These are phyloP conservation scores for Mortierella sp. DNA, from an alignment of 371 early-diverging fungal genomes.

Conservation along the genomic window DNA sequence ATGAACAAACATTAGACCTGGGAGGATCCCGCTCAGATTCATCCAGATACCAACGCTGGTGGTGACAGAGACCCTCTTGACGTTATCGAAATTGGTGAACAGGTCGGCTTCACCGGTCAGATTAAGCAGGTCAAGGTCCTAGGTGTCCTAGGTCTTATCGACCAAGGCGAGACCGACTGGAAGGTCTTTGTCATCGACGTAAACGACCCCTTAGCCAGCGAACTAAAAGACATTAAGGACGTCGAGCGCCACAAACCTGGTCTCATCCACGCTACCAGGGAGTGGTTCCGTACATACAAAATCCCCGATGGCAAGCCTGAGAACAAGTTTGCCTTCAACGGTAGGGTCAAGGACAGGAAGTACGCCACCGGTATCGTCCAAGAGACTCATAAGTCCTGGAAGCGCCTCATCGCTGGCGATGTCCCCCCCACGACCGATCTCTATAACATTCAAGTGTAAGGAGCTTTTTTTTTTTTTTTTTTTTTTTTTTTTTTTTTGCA, in stretches of 20 bases:
- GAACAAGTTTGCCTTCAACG: constrained; percentile 97
- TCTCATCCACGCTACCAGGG: constrained; percentile 89
- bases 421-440: constrained; percentile 63
- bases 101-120: constrained; percentile 86
- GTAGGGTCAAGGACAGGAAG: constrained; percentile 83
- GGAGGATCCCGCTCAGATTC: constrained; percentile 91
- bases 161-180: constrained; percentile 99
- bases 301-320: constrained; percentile 98
- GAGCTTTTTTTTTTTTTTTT: too few species aligned
- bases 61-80: constrained; percentile 99
- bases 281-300: constrained; percentile 99
- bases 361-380: constrained; percentile 92
- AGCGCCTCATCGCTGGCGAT: constrained; percentile 74
- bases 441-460: constrained; percentile 73
- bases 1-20: constrained; percentile 81
- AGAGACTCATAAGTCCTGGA: constrained; percentile 96
- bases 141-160: constrained; percentile 95
- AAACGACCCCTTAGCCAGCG: constrained; percentile 89
- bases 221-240: constrained; percentile 95
- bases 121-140: constrained; percentile 98
- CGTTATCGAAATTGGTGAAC: constrained; percentile 95
- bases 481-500: neutral
- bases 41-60: constrained; percentile 84
- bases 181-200: constrained; percentile 96
- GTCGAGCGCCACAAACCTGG: constrained; percentile 94